Conservation (phyloP, 208 protist genomes). For the Lotmaria passim region DNA sequence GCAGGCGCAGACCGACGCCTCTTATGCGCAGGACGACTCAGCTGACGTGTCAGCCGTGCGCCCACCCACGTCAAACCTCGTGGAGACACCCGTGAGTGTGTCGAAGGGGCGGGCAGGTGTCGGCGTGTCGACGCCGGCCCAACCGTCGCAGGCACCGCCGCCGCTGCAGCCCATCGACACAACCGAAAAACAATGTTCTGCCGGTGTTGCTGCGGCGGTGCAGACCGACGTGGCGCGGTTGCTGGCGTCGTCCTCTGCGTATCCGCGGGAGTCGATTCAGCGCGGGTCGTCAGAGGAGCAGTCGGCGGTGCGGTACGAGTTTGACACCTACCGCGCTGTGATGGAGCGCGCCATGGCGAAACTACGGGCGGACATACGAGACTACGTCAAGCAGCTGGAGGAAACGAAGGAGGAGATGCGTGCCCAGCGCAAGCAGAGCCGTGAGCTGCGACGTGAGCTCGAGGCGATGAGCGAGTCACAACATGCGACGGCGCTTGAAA, state of each 20-base stretch:
- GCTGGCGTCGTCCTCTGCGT: not conserved
- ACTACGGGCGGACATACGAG: conserved; percentile 48
- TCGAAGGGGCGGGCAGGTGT: not conserved
- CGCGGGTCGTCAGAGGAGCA: conserved; percentile 20
- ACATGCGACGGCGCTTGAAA: conserved; percentile 16
- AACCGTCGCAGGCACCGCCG: not conserved
- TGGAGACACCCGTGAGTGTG: conserved; percentile 8
- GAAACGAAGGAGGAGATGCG: conserved; percentile 33
- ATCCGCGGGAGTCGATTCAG: conserved; percentile 22
- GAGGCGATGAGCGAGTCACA: not conserved
- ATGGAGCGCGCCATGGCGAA: conserved; percentile 62
- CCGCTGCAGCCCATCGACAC: not conserved
- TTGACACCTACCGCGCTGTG: conserved; percentile 56
- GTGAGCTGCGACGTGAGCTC: conserved; percentile 15
- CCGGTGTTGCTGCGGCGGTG: not conserved
- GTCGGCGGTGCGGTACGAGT: conserved; percentile 40
- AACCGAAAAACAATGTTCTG: no score
- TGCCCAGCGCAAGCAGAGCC: conserved; percentile 14
- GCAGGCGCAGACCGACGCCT: not conserved
- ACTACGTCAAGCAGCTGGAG: conserved; percentile 35
- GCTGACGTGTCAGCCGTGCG: not conserved
- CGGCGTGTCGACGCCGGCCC: not conserved
- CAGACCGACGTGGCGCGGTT: conserved; percentile 1
- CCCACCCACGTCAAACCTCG: not conserved
- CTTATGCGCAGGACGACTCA: conserved; percentile 1